phyloP scores from a whole-genome alignment of 257 asterid genomes.

The Capsicum pubescens region DNA sequence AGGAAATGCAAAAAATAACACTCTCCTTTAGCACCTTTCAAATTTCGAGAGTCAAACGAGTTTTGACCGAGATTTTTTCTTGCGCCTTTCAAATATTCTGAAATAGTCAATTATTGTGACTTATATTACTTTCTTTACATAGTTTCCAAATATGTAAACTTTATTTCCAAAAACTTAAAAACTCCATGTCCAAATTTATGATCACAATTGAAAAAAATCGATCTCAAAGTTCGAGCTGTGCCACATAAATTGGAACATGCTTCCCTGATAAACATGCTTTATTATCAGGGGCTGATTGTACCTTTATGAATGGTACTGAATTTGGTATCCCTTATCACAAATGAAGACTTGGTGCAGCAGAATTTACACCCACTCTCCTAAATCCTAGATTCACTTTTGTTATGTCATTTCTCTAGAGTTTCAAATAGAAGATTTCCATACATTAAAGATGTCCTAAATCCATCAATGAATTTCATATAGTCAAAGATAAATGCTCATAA shows the following conservation, averaged over 20 bases:
- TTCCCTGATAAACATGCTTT: not conserved
- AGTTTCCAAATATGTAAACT: not conserved
- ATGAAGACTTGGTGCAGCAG: not conserved
- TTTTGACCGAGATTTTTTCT: not conserved
- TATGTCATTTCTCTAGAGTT: not conserved
- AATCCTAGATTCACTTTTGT: constrained; percentile 1
- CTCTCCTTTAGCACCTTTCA: not conserved
- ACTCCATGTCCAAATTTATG: not conserved
- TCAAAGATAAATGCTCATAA: not conserved
- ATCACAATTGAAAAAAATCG: not conserved
- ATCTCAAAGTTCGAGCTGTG: not conserved
- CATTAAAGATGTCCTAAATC: not conserved
- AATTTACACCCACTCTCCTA: not conserved
- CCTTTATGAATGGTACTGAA: not conserved
- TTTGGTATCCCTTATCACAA: not conserved
- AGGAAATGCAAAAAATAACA: not conserved
- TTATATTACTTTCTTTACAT: not conserved
- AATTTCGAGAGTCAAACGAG: not conserved
- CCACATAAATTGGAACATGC: not conserved
- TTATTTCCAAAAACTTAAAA: not conserved
- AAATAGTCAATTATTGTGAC: not conserved
- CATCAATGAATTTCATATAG: constrained; percentile 13
- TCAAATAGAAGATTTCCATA: not conserved
- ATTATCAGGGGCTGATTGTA: not conserved
- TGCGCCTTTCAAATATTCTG: not conserved